Conservation (phyloP, 345 rosid species). For the Cardiospermum halicacabum region DNA sequence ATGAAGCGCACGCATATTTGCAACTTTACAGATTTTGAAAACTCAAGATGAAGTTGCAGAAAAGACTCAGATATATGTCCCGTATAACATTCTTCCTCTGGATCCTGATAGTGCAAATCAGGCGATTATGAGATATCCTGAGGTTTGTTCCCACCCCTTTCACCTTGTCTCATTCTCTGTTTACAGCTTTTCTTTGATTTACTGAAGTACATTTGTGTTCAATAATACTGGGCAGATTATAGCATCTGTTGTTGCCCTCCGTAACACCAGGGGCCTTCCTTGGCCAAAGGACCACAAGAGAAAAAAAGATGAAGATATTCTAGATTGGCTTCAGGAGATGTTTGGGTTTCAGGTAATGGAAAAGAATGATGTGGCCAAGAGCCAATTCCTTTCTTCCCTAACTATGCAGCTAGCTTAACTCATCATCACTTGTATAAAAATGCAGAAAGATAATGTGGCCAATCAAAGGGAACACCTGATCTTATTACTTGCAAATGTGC, state of each 20-base stretch:
- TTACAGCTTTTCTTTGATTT: constrained; percentile 8
- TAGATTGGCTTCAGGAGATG: constrained; percentile 98
- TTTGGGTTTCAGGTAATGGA: constrained; percentile 92
- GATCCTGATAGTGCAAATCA: constrained; percentile 99
- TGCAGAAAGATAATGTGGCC: constrained; percentile 94
- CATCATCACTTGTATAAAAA: constrained; percentile 11
- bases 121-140: constrained; percentile 97
- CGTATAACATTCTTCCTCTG: constrained; percentile 94
- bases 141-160: constrained; percentile 43
- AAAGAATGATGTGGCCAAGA: neutral
- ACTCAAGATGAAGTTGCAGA: constrained; percentile 92
- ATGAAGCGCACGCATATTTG: constrained; percentile 11
- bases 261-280: constrained; percentile 98
- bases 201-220: constrained; percentile 8
- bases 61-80: constrained; percentile 85
- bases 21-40: constrained; percentile 72
- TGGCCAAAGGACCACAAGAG: constrained; percentile 84
- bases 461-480: constrained; percentile 99
- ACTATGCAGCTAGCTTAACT: constrained; percentile 5
- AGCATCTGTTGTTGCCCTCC: constrained; percentile 93
- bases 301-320: constrained; percentile 86
- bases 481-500: constrained; percentile 93
- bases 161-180: constrained; percentile 9
- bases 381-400: neutral
- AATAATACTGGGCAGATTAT: constrained; percentile 51